These are phyloP conservation scores for Phytophthora cactorum DNA, from an alignment of 352 stramenopile genomes.

Conservation along the genomic window DNA sequence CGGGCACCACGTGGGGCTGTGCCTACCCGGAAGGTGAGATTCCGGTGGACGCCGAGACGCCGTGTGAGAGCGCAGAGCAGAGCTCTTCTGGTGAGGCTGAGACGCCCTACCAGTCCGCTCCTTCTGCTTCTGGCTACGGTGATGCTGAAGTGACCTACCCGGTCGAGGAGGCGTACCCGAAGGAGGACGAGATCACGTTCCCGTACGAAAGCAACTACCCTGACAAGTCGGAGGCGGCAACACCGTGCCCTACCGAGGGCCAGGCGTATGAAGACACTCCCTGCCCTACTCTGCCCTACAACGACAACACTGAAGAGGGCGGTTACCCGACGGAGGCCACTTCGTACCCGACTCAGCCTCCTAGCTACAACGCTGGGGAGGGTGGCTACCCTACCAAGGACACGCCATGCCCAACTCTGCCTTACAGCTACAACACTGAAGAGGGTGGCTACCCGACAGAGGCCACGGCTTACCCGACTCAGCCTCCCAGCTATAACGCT, in stretches of 20 bases:
- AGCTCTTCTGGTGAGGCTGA: constrained; percentile 4
- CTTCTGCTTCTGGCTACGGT: constrained; percentile 18
- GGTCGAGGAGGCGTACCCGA: constrained; percentile 15
- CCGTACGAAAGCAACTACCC: constrained; percentile 14
- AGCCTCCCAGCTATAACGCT: constrained; percentile 10
- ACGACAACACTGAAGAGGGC: neutral
- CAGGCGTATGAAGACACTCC: neutral
- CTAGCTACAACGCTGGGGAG: neutral
- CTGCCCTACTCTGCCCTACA: constrained; percentile 1
- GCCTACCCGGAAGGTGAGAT: constrained; percentile 16
- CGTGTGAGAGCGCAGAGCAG: neutral
- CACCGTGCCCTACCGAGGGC: constrained; percentile 13
- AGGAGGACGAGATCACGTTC: constrained; percentile 26
- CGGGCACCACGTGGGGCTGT: constrained; percentile 38
- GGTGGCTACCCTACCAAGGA: too few species aligned
- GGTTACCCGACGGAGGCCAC: constrained; percentile 7
- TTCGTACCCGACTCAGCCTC: constrained; percentile 11
- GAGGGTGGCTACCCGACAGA: constrained; percentile 6
- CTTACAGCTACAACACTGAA: neutral
- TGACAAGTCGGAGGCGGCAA: constrained; percentile 3
- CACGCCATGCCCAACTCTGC: constrained; percentile 6
- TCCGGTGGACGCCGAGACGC: neutral
- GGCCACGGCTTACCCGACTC: constrained; percentile 17
- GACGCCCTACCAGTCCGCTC: constrained; percentile 6
- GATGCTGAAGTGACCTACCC: constrained; percentile 33